Evolutionary conservation across 2,329 filamentous ascomycete species (phyloP).

Genomic region (Elsinoe australis): DNA sequence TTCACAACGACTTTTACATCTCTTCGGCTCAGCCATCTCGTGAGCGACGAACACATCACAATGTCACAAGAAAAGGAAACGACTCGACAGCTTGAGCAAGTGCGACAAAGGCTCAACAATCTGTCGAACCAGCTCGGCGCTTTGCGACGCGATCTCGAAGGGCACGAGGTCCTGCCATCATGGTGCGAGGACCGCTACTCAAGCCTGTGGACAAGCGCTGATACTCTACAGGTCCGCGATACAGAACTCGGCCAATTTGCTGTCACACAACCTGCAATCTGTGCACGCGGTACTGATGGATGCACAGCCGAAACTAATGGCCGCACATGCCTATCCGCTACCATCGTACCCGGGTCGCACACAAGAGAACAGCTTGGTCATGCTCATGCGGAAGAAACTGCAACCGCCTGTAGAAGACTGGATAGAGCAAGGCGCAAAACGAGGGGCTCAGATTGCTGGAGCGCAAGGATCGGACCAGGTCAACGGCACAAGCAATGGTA

Average conservation of each 20-base stretch:
- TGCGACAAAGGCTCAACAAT: slow-evolving; percentile 28
- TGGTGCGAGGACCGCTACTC: slow-evolving; percentile 26
- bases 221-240: slow-evolving; percentile 27
- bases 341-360: slow-evolving; percentile 61
- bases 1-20: too few relatives aligned
- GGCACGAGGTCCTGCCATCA: slow-evolving; percentile 28
- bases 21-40: too few relatives aligned
- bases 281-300: slow-evolving; percentile 59
- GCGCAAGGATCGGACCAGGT: slow-evolving; percentile 20
- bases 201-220: slow-evolving; percentile 14
- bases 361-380: slow-evolving; percentile 52
- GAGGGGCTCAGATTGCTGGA: slow-evolving; percentile 8
- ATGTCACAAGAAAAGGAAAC: slow-evolving; percentile 24
- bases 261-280: slow-evolving; percentile 55
- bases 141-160: slow-evolving; percentile 25
- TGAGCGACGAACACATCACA: neutral
- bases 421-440: slow-evolving; percentile 45
- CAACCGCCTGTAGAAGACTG: slow-evolving; percentile 70
- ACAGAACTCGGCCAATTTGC: slow-evolving; percentile 25
- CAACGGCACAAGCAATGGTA: slow-evolving; percentile 18
- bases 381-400: slow-evolving; percentile 73
- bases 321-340: slow-evolving; percentile 66
- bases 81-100: slow-evolving; percentile 27
- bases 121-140: slow-evolving; percentile 25
- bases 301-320: slow-evolving; percentile 59